phyloP scores from a whole-genome alignment of 2,329 filamentous ascomycete genomes.

The Exophiala viscosa region DNA sequence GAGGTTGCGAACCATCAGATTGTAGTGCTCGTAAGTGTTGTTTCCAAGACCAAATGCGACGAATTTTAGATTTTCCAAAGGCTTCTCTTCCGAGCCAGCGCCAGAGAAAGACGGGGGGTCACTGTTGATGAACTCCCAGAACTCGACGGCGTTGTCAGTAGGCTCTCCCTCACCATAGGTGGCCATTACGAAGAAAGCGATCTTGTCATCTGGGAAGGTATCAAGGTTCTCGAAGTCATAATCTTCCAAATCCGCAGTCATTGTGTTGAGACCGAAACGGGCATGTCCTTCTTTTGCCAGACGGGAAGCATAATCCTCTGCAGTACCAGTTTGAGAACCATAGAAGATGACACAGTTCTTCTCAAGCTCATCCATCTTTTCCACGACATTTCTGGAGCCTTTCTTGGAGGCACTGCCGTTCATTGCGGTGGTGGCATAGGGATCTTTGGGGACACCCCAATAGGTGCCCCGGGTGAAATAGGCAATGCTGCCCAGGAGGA shows the following conservation, averaged over 20 bases:
- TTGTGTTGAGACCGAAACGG: conserved; percentile 91
- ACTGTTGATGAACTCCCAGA: conserved; percentile 89
- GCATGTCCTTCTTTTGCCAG: conserved; percentile 97
- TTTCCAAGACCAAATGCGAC: conserved; percentile 96
- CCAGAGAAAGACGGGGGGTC: conserved; percentile 79
- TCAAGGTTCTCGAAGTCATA: conserved; percentile 97
- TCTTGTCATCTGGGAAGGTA: conserved; percentile 78
- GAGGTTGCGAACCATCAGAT: conserved; percentile 93
- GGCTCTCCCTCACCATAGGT: conserved; percentile 98
- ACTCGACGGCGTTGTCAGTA: conserved; percentile 97
- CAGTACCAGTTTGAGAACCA: conserved; percentile 95
- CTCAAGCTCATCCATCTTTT: conserved; percentile 91
- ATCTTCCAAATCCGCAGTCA: conserved; percentile 96
- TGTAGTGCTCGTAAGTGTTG: conserved; percentile 99
- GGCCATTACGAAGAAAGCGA: conserved; percentile 91
- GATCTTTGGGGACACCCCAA: conserved; percentile 85
- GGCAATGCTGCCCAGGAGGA: conserved; percentile 81
- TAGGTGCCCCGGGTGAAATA: conserved; percentile 98
- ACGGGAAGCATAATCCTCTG: conserved; percentile 95
- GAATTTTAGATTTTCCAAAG: conserved; percentile 81
- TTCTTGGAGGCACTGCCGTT: conserved; percentile 68
- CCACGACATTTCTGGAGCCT: conserved; percentile 82
- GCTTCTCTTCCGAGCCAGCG: conserved; percentile 50
- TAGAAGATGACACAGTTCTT: conserved; percentile 99
- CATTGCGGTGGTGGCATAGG: conserved; percentile 73